Percentiles rank a stretch among this genome's conserved stretches.
These are phyloP conservation scores for Monosporozyma aquatica DNA, from an alignment of 805 yeast species.

Conservation along the genomic window DNA sequence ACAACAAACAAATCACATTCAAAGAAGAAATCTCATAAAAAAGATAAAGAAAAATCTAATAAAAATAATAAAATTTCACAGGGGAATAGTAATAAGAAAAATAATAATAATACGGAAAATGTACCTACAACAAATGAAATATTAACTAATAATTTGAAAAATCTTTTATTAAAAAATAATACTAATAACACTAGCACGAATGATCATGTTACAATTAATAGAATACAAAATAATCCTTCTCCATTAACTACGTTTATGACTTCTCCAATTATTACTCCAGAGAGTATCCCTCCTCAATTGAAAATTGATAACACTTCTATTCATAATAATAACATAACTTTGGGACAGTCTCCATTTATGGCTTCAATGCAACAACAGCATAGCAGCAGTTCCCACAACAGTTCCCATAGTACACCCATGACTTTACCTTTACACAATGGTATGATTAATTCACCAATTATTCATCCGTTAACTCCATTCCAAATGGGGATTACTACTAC, in stretches of 20 bases:
- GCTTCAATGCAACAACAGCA: conserved; percentile 1
- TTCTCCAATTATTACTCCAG: conserved; percentile 14
- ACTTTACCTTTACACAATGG: conserved; percentile 1
- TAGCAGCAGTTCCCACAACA: no score
- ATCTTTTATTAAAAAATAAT: conserved; percentile 3
- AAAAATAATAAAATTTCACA: conserved; percentile 1
- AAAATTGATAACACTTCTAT: no score
- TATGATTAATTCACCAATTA: conserved; percentile 2
- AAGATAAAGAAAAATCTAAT: background rate
- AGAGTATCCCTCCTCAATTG: conserved; percentile 6
- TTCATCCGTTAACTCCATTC: background rate
- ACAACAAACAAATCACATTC: conserved; percentile 1
- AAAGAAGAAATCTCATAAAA: conserved; percentile 4
- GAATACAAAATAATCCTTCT: conserved; percentile 3
- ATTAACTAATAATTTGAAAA: conserved; percentile 6
- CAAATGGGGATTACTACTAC: background rate
- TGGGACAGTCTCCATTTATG: background rate
- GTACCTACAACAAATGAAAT: background rate
- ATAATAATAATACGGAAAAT: conserved; percentile 1
- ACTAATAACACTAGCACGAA: background rate
- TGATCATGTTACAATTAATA: background rate
- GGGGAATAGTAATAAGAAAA: conserved; percentile 2
- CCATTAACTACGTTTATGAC: conserved; percentile 9
- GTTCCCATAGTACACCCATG: no score
- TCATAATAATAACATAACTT: background rate